phyloP scores from a whole-genome alignment of 192 early-diverging fungal species.

The Coemansia sp. region DNA sequence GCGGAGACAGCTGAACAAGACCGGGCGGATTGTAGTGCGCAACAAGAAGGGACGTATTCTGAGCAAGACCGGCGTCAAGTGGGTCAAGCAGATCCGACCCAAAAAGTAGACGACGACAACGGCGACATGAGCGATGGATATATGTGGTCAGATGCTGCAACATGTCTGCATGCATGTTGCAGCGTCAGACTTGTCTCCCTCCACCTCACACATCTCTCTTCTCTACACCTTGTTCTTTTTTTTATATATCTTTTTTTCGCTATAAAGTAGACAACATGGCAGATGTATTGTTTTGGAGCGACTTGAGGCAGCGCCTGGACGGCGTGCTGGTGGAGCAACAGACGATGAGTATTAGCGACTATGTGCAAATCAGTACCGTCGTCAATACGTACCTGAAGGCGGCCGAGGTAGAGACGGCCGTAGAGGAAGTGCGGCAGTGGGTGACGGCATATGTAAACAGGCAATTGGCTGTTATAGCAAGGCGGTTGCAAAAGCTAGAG shows the following conservation, averaged over 20 bases:
- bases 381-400: not conserved
- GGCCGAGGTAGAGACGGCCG: not conserved
- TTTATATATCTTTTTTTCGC: not conserved
- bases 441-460: not conserved
- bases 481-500: not conserved
- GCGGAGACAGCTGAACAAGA: slow-evolving; percentile 9
- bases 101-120: slow-evolving; percentile 8
- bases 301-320: slow-evolving; percentile 1
- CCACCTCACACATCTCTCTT: not conserved
- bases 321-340: not conserved
- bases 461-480: not conserved
- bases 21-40: slow-evolving; percentile 17
- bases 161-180: not conserved
- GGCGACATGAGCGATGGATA: no score
- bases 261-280: not conserved
- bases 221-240: not conserved
- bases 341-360: slow-evolving; percentile 4
- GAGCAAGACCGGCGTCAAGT: slow-evolving; percentile 25
- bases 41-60: slow-evolving; percentile 42
- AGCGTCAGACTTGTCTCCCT: no score
- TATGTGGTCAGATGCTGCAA: not conserved
- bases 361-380: not conserved
- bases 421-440: not conserved
- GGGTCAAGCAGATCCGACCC: slow-evolving; percentile 38
- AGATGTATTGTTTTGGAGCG: not conserved